phyloP scores from a whole-genome alignment of 805 yeast species.

The Komagataella mondaviorum region DNA sequence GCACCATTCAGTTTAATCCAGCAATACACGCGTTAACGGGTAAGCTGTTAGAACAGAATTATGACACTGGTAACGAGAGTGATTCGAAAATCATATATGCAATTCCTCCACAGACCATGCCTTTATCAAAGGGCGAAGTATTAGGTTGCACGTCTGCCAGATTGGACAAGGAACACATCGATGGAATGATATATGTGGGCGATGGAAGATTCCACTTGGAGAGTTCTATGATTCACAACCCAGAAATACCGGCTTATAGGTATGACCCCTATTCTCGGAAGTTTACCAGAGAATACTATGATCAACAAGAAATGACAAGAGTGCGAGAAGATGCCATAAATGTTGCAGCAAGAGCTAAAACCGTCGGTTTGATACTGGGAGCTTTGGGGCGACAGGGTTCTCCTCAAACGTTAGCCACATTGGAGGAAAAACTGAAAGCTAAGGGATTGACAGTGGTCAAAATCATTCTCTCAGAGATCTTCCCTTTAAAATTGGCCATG shows the following conservation, averaged over 20 bases:
- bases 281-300: constrained; percentile 81
- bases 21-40: constrained; percentile 70
- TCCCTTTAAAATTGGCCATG: constrained; percentile 84
- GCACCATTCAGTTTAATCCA: constrained; percentile 96
- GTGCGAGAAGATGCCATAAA: constrained; percentile 65
- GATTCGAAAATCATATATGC: constrained; percentile 36
- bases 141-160: constrained; percentile 91
- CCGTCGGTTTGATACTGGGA: constrained; percentile 79
- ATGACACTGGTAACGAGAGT: neutral
- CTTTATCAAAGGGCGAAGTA: constrained; percentile 91
- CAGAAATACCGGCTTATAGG: constrained; percentile 79
- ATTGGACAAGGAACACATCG: constrained; percentile 45
- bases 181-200: constrained; percentile 84
- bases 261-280: constrained; percentile 93
- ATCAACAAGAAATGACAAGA: constrained; percentile 66
- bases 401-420: constrained; percentile 53
- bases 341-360: constrained; percentile 44
- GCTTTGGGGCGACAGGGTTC: constrained; percentile 95
- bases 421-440: constrained; percentile 38
- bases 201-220: constrained; percentile 96
- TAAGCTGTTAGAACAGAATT: constrained; percentile 28
- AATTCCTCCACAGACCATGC: constrained; percentile 83
- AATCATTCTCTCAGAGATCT: constrained; percentile 81
- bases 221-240: constrained; percentile 95
- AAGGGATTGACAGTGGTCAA: constrained; percentile 62